Evolutionary conservation across 176 grass and related monocot species (phyloP), one percentile per base, ranked within the genome.

Genomic region (Echinochloa phyllopogon): DNA sequence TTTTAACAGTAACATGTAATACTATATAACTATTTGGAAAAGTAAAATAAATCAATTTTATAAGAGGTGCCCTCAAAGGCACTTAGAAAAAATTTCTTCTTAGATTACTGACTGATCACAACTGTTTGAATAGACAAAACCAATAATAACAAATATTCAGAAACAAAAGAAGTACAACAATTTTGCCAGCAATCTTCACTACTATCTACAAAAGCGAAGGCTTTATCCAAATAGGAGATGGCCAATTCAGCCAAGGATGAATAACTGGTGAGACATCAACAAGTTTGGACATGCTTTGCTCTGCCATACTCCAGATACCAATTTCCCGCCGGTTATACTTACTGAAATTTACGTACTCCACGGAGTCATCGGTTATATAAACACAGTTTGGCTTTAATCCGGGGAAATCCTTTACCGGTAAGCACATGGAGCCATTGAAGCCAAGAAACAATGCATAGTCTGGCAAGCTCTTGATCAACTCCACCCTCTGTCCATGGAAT

Each of bases 151-250:
- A 33, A 33, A 2, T 33, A 63, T 42, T 68, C 38, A 1, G 1
- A 42, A 11, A 3, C 37, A 67, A 64, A 29, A 60, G 23, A 61
- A 61, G 10, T 61, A 12, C n/a, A 56, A 5, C 16, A 21, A 21
- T 18, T 7, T 56, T 56, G 29, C 18, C 18, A 60, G n/a, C 16
- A 41, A 41, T 40, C 37, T 6, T 40, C 37, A n/a, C n/a, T 37
- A 6, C 10, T 13, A 23, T 0, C 29, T 58, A 59, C 1, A 39
- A 15, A 40, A 76, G 0, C 10, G 37, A 58, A 20, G 74, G 74
- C 15, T 15, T 21, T 14, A 76, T 76, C 74, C 52, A 76, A 6
- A 76, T 59, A 58, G 74, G 74, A 76, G 52, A 21, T 16, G 74
- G 74, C 74, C 74, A 76, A 42, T n/a, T 76, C 0, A 76, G 0